Evolutionary conservation across 164 flowering plant species (phyloP), one percentile per base, ranked within the genome.

Genomic region (Protea cynaroides): DNA sequence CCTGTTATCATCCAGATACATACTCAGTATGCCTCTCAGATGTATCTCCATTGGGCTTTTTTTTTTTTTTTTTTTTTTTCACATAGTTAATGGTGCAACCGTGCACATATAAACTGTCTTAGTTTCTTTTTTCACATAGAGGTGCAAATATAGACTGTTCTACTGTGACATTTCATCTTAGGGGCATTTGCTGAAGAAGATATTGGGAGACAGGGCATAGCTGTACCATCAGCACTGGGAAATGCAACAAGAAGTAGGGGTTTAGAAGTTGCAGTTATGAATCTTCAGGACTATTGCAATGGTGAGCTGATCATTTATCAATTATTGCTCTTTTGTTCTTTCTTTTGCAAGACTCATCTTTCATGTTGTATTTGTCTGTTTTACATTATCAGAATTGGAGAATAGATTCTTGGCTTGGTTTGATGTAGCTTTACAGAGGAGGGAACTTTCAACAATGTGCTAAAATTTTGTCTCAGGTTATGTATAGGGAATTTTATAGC

Each of bases 181-280:
- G 97, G 99, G 67, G 77, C 96, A 64, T 95, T 95, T 83, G 97
- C 99, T 52, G 97, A 92, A 72, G 97, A 95, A 76, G 99, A 92
- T 77, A 79, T 95, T 75, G 97, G 96, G 71, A 84, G 97, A 66
- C 96, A 86, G 79, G 86, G 92, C 61, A 72, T 85, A 44, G 59
- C 82, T 66, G 84, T 58, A 6, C 72, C 86, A 47, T 72, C 90
- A 13, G 83, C 71, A 52, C 58, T 71, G 63, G 97, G 96, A 55
- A 86, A 84, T 81, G 96, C 97, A 65, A 82, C 89, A 69, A 89
- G 97, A 62, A 87, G 97, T 79, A 78, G 97, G 75, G 99, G 99
- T 65, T 74, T 95, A 62, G 99, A 95, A 80, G 97, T 90, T 75
- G 99, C 97, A n/a, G 97, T 95, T 71, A 87, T 88, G 63, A 95